phyloP scores from a whole-genome alignment of 2,329 filamentous ascomycete species.

The Penicillium nordicum region DNA sequence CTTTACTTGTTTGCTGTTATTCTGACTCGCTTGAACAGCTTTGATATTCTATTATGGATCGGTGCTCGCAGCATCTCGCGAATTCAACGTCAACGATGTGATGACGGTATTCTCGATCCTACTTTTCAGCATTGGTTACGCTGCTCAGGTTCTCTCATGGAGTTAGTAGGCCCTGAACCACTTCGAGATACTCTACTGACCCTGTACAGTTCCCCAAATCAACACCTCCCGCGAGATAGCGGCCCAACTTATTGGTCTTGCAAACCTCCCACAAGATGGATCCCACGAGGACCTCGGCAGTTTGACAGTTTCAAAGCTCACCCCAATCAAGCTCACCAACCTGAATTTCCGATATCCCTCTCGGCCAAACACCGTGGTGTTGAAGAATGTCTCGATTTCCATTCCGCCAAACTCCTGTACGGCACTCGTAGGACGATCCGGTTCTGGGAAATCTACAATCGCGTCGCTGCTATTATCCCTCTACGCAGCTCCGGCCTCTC shows the following conservation, averaged over 20 bases:
- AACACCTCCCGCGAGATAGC: constrained; percentile 70
- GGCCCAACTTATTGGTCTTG: constrained; percentile 67
- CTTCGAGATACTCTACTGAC: constrained; percentile 5
- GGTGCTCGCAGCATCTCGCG: constrained; percentile 53
- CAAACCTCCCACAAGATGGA: constrained; percentile 53
- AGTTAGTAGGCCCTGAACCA: constrained; percentile 34
- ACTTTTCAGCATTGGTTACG: constrained; percentile 75
- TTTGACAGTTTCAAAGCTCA: constrained; percentile 38
- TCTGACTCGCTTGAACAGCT: constrained; percentile 42
- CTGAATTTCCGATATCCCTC: constrained; percentile 71
- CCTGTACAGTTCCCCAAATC: constrained; percentile 66
- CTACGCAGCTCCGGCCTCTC: constrained; percentile 49
- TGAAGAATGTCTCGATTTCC: constrained; percentile 63
- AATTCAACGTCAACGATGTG: constrained; percentile 56
- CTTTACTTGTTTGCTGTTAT: neutral
- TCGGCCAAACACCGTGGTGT: constrained; percentile 50
- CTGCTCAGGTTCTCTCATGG: constrained; percentile 63
- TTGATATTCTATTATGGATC: constrained; percentile 82
- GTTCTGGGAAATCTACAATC: constrained; percentile 88
- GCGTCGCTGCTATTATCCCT: constrained; percentile 70
- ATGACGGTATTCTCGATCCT: constrained; percentile 77
- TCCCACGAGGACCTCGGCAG: constrained; percentile 59
- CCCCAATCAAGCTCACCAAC: constrained; percentile 58
- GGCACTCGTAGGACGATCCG: constrained; percentile 78
- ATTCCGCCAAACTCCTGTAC: constrained; percentile 64